Evolutionary conservation across 2,329 filamentous ascomycete species (phyloP), one percentile per base, ranked within the genome.

Genomic region (Aspergillus sp.): DNA sequence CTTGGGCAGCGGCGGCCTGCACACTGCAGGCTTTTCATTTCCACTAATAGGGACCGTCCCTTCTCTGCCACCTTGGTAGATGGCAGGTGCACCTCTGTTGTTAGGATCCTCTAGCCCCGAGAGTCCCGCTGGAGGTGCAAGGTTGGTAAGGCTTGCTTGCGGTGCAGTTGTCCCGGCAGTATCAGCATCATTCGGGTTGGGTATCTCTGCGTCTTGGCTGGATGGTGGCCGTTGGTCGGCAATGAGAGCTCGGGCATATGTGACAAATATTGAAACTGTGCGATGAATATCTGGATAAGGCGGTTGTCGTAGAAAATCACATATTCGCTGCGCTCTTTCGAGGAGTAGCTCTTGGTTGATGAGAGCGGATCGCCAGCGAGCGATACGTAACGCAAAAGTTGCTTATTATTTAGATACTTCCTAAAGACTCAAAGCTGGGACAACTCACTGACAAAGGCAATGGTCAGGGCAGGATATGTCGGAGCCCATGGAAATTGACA

Each of bases 221-320:
- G 14, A 50, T 47, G 51, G 50, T 14, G 60, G 52, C 14, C 57
- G 56, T 38, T 65, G 62, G 19, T 63, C 66, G 16, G 66, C 63
- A 43, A 70, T 64, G 20, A 70, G 54, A 8, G 66, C 66, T 16
- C 67, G 60, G 32, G 64, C 67, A 35, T 70, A 70, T 50, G 68
- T 69, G 38, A 68, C 65, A 43, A 70, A 70, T 47, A 70, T 67
- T 22, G 67, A 70, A 22, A 70, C 67, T 4, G 68, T 70, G 24
- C 68, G 64, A 51, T 70, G 68, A n/a, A 70, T 69, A 26, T 70
- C 68, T n/a, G 68, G 68, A 45, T 70, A 70, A 0, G 68, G 68
- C 14, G 68, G 67, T 32, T 67, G 65, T 44, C 68, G 70, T 16
- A 70, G 53, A 46, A 69, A 68, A 40, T 69, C 67, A 41, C 66